Conservation (phyloP, 495 filamentous ascomycete species). For the Endocarpon pusillum region DNA sequence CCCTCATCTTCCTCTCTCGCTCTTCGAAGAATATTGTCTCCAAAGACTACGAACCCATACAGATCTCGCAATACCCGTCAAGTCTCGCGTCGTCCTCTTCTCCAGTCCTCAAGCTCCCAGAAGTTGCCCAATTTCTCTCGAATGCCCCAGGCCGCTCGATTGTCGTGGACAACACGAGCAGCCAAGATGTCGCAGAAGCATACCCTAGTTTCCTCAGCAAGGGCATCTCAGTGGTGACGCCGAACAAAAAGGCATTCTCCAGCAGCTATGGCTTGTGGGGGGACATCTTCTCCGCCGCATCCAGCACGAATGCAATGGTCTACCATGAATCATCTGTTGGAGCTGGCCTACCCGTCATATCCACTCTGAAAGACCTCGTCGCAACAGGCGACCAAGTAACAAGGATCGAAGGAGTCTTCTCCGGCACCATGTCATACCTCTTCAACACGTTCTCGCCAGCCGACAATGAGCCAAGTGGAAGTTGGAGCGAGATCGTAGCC, state of each 20-base stretch:
- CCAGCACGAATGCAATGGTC: conserved; percentile 47
- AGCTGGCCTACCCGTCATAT: conserved; percentile 80
- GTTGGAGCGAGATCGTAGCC: conserved; percentile 75
- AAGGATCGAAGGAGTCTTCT: conserved; percentile 91
- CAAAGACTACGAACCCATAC: conserved; percentile 28
- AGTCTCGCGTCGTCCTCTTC: conserved; percentile 9
- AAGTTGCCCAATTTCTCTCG: conserved; percentile 54
- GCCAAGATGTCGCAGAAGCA: conserved; percentile 52
- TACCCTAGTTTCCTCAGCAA: conserved; percentile 64
- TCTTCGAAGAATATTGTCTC: conserved; percentile 62
- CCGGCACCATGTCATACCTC: conserved; percentile 86
- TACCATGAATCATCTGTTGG: conserved; percentile 92
- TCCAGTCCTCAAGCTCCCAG: conserved; percentile 35
- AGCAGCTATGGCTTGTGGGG: conserved; percentile 59
- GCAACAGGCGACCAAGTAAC: conserved; percentile 76
- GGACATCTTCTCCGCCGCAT: conserved; percentile 53
- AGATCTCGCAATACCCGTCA: conserved; percentile 15
- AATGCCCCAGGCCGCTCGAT: conserved; percentile 54
- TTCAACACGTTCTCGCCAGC: conserved; percentile 84
- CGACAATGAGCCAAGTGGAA: conserved; percentile 28
- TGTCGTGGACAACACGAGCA: conserved; percentile 88
- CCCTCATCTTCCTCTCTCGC: conserved; percentile 63
- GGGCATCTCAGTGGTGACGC: conserved; percentile 81
- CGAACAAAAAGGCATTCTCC: conserved; percentile 96
- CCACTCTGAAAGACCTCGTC: conserved; percentile 74